Base-by-base conservation (phyloP, 352 stramenopile genomes). In the Globisporangium mamillatum region DNA sequence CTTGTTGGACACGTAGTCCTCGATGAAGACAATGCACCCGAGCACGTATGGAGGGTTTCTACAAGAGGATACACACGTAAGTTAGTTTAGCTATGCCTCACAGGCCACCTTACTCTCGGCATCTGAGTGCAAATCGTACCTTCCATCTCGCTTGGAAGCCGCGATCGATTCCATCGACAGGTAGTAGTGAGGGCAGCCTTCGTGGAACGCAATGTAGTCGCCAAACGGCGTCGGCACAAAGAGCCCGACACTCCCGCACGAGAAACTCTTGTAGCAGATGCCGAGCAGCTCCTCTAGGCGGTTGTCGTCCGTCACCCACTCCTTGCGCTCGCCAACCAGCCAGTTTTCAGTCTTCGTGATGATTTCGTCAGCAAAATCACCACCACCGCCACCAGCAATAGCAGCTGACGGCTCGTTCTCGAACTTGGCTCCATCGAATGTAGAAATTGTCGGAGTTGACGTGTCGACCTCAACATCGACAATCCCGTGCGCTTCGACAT, bases 191-290 rank as follows among this genome's bases (percentile, higher is more conserved):
- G 86, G 86, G 41, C 84, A 92, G 44, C 81, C 82, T 81, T 94
- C 86, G 64, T 94, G 86, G 60, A 94, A 94, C n/a, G 86, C 86
- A 75, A 94, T 92, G 67, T 89, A 94, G 68, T 94, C 84, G 16
- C 86, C 86, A 72, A 92, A 88, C 24, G 86, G 86, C 27, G 86
- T 94, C 3, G 86, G 86, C 2, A 94, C 86, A 60, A 94, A 94
- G 5, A 94, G 77, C 52, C 75, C 86, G 32, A 94, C 78, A 54
- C 84, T 90, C 1, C 86, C 86, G 48, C 76, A 85, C 3, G 76
- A 75, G 69, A 94, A 92, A 54, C 84, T 88, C 75, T 90, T 91
- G 77, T 93, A 93, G 75, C 83, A 93, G 73, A 93, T 92, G 46
- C 86, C 86, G 22, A 93, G 64, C 9, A 93, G 58, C 53, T 93